Percentiles rank a stretch among this genome's conserved stretches.
phyloP scores from a whole-genome alignment of 495 filamentous ascomycete species.

The Cercophora sp. region DNA sequence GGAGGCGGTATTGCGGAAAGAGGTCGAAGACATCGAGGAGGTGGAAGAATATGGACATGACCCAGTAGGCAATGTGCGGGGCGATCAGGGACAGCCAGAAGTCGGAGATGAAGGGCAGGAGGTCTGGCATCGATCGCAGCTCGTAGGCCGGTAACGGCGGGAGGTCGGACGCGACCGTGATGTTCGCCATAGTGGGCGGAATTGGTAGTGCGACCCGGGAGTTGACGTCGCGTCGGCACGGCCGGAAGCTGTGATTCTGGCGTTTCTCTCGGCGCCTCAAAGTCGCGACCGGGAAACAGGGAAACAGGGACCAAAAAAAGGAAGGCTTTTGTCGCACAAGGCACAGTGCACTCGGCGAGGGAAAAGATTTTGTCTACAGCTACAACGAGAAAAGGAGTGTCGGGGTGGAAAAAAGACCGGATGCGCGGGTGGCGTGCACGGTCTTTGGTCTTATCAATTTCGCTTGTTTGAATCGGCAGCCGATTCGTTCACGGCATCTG shows the following conservation, averaged over 20 bases:
- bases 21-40: conserved; percentile 74
- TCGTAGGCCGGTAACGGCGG: conserved; percentile 77
- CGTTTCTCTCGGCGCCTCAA: neutral
- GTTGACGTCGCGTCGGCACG: conserved; percentile 9
- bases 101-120: conserved; percentile 77
- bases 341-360: neutral
- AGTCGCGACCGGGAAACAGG: neutral
- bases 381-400: conserved; percentile 7
- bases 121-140: conserved; percentile 59
- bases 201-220: conserved; percentile 4
- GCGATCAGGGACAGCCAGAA: conserved; percentile 66
- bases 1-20: conserved; percentile 82
- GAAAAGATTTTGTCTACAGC: conserved; percentile 2
- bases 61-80: conserved; percentile 87
- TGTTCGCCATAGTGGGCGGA: conserved; percentile 43
- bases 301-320: neutral
- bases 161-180: conserved; percentile 45
- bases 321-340: neutral
- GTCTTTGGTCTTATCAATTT: conserved; percentile 14
- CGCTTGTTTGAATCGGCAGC: conserved; percentile 12
- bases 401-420: neutral
- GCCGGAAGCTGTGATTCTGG: neutral
- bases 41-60: conserved; percentile 81
- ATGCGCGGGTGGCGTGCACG: conserved; percentile 7
- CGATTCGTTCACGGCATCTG: conserved; percentile 10